A percentile compares a stretch with the other conserved stretches of the same genome.
Evolutionary conservation across 179 eudicot genomes (phyloP).

Genomic region (Silene coronaria): DNA sequence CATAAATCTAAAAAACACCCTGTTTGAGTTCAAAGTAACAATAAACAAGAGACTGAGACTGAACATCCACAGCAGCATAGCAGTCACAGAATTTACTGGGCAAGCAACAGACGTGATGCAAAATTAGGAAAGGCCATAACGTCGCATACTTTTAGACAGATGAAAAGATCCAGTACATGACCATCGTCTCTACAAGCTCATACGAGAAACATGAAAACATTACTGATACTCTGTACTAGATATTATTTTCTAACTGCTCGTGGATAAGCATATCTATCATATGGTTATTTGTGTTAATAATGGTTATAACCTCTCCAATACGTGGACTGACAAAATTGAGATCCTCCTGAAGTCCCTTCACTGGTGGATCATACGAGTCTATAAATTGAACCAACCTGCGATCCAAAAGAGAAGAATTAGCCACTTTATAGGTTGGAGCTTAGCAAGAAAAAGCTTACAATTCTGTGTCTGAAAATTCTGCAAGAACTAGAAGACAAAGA

Average conservation of each 20-base stretch:
- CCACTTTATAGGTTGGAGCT: not conserved
- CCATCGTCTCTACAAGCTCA: not conserved
- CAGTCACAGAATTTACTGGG: not conserved
- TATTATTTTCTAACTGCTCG: not conserved
- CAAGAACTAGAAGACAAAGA: not conserved
- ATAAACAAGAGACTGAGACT: not conserved
- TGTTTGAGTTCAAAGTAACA: not conserved
- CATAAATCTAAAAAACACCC: not conserved
- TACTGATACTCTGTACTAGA: not conserved
- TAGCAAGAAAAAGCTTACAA: not conserved
- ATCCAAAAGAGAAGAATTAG: slow-evolving; percentile 15
- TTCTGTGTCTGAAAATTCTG: not conserved
- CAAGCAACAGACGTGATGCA: slow-evolving; percentile 3
- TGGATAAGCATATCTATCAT: not conserved
- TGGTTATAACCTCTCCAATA: slow-evolving; percentile 77
- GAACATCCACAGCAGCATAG: slow-evolving; percentile 7
- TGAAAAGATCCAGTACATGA: not conserved
- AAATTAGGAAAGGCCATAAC: not conserved
- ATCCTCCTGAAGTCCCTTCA: slow-evolving; percentile 96
- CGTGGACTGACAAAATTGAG: slow-evolving; percentile 98
- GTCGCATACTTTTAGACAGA: not conserved
- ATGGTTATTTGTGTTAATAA: not conserved
- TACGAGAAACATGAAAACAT: not conserved
- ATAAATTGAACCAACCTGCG: slow-evolving; percentile 88
- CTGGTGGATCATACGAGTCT: slow-evolving; percentile 91